Evolutionary conservation across 208 protist genomes (phyloP).

Genomic region (Naegleria gruberi): DNA sequence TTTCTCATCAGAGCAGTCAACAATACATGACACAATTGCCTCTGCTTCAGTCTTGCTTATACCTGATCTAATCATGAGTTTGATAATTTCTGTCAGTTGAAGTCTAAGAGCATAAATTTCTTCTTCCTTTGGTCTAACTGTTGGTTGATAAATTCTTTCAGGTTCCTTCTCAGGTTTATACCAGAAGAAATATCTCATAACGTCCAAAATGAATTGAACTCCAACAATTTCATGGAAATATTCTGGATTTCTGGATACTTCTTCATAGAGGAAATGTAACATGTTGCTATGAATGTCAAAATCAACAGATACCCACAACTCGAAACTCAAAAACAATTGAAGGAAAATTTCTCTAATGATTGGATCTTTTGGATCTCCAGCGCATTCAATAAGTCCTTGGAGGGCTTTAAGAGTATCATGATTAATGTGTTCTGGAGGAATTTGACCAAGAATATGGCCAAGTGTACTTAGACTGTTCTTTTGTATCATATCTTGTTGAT

Average conservation of each 20-base stretch:
- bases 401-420: not conserved
- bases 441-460: not conserved
- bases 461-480: constrained; percentile 1
- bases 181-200: not conserved
- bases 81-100: not conserved
- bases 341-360: not conserved
- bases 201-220: constrained; percentile 8
- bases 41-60: not conserved
- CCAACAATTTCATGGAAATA: constrained; percentile 17
- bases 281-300: not conserved
- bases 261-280: not conserved
- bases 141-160: not conserved
- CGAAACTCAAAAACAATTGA: constrained; percentile 12
- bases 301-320: not conserved
- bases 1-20: not conserved
- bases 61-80: not conserved
- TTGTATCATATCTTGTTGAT: constrained; percentile 10
- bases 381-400: constrained; percentile 6
- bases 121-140: not conserved
- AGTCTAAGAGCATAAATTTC: not conserved
- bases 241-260: not conserved
- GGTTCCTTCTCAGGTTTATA: not conserved
- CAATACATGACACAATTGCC: not conserved
- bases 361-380: not conserved
- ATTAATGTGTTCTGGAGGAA: constrained; percentile 7